Percentiles rank a stretch among this genome's conserved stretches.
Evolutionary conservation across 169 alveolate species (phyloP).

Genomic region (Babesia ovis): DNA sequence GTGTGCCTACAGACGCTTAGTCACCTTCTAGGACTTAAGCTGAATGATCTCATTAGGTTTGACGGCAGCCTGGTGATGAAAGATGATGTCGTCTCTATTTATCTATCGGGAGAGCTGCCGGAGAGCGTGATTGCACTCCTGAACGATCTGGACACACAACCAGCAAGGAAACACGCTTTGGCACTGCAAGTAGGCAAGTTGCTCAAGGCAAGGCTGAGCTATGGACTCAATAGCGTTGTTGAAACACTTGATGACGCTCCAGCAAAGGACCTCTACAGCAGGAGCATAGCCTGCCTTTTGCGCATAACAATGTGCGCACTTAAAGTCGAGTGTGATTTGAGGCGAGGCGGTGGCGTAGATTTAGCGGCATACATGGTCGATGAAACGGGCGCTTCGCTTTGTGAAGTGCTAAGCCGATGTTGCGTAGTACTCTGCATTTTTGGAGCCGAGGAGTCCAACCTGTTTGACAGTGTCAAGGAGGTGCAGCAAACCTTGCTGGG

Average conservation of each 20-base stretch:
- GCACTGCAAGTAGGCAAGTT: constrained; percentile 32
- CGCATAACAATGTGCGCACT: constrained; percentile 31
- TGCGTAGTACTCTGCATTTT: constrained; percentile 35
- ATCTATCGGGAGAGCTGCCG: constrained; percentile 38
- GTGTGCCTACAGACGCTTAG: constrained; percentile 36
- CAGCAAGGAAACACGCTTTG: constrained; percentile 8
- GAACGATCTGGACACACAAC: constrained; percentile 7
- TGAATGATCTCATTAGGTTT: constrained; percentile 20
- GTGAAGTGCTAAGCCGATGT: constrained; percentile 27
- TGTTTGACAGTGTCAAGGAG: constrained; percentile 27
- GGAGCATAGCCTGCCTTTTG: constrained; percentile 40
- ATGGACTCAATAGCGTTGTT: constrained; percentile 29
- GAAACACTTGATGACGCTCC: constrained; percentile 27
- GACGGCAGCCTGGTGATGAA: constrained; percentile 39
- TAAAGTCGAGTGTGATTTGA: constrained; percentile 24
- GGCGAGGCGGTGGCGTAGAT: neutral
- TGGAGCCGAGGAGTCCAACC: constrained; percentile 54
- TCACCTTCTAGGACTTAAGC: constrained; percentile 23
- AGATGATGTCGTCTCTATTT: constrained; percentile 32
- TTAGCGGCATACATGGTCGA: constrained; percentile 4
- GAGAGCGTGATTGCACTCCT: constrained; percentile 18
- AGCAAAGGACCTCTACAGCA: constrained; percentile 39
- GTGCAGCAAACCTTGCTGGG: constrained; percentile 40
- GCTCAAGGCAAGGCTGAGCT: constrained; percentile 18
- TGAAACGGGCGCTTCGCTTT: constrained; percentile 34